Conservation (phyloP, 169 alveolate species). For the Cryptosporidium ubiquitum region DNA sequence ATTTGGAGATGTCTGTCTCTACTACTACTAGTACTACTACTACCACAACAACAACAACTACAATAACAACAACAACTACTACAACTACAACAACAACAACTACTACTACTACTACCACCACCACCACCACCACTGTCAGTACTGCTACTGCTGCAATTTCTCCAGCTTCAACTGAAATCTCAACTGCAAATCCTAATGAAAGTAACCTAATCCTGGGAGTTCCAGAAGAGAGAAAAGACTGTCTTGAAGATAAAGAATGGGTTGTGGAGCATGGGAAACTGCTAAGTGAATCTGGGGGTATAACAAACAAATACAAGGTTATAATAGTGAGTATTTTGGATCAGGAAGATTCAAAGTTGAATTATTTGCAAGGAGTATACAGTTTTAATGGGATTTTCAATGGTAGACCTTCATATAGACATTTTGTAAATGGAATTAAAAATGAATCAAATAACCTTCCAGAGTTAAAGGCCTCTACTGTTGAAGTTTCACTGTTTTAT, state of each 20-base stretch:
- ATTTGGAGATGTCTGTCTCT: not conserved
- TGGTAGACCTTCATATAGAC: constrained; percentile 61
- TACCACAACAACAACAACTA: constrained; percentile 9
- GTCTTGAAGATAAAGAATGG: constrained; percentile 53
- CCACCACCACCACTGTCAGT: constrained; percentile 1
- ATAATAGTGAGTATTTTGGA: constrained; percentile 39
- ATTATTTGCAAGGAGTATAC: constrained; percentile 43
- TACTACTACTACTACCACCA: constrained; percentile 14
- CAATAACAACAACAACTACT: constrained; percentile 3
- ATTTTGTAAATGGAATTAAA: constrained; percentile 25
- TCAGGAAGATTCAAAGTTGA: constrained; percentile 11
- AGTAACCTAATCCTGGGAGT: not conserved
- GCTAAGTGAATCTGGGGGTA: not conserved
- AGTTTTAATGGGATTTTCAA: constrained; percentile 49
- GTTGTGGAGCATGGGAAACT: constrained; percentile 10
- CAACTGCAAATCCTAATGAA: not conserved
- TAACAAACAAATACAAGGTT: constrained; percentile 22
- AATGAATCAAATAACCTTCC: constrained; percentile 3
- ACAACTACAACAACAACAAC: constrained; percentile 31
- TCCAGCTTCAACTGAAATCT: not conserved
- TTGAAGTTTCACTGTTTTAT: constrained; percentile 32
- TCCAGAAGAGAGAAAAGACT: not conserved
- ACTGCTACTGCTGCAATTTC: not conserved
- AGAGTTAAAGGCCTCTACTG: not conserved
- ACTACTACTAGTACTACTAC: not conserved